A percentile compares a stretch with the other conserved stretches of the same genome.
phyloP scores from a whole-genome alignment of 192 early-diverging fungal species.

The Cetraspora pellucida region DNA sequence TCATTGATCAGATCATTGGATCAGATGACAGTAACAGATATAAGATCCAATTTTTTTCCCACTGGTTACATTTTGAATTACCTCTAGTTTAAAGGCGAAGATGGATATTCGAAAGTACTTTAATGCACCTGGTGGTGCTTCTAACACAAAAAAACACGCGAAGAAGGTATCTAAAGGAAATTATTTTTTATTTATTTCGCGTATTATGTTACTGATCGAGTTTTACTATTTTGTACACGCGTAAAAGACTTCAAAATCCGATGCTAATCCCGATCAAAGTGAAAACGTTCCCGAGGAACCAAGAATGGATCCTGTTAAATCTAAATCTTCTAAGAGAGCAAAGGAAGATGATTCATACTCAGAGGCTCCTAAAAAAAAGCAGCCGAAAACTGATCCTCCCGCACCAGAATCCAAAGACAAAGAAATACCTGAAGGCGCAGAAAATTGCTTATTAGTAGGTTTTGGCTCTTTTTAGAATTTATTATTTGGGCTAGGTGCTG shows the following conservation, averaged over 20 bases:
- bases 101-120: neutral
- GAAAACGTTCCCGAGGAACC: no score
- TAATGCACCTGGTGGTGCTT: neutral
- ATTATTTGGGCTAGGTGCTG: no score
- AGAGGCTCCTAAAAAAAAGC: neutral
- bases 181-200: neutral
- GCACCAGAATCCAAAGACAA: constrained; percentile 70
- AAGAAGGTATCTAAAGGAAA: neutral
- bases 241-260: no score
- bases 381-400: constrained; percentile 53
- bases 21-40: no score
- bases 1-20: no score
- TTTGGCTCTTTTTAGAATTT: neutral
- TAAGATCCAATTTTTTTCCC: no score
- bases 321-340: neutral
- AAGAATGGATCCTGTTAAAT: neutral
- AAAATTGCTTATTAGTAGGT: constrained; percentile 63
- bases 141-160: neutral
- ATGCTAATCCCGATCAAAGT: no score
- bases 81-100: no score
- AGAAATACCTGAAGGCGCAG: constrained; percentile 70
- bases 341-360: neutral
- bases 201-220: neutral
- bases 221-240: neutral
- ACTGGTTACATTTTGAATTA: no score